A percentile compares a stretch with the other conserved stretches of the same genome.
Conservation (phyloP, 805 yeast species). For the Hagleromyces aurorensis region DNA sequence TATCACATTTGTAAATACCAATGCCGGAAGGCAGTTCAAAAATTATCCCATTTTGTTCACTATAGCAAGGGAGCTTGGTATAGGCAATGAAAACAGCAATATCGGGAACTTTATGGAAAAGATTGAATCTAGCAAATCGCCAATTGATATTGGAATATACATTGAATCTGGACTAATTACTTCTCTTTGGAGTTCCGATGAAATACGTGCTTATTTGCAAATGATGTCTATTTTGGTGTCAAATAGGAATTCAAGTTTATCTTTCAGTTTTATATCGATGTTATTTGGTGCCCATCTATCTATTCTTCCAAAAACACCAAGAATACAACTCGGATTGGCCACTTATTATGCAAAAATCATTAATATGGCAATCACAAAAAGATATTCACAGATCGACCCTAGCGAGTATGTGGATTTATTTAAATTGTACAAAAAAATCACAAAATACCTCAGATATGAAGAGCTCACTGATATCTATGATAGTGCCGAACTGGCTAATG, state of each 20-base stretch:
- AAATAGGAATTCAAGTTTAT: too few relatives aligned
- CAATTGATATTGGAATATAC: slow-evolving; percentile 8
- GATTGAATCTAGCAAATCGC: slow-evolving; percentile 5
- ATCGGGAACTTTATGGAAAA: slow-evolving; percentile 21
- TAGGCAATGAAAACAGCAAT: slow-evolving; percentile 24
- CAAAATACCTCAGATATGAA: too few relatives aligned
- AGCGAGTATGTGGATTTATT: slow-evolving; percentile 16
- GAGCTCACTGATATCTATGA: too few relatives aligned
- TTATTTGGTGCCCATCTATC: too few relatives aligned
- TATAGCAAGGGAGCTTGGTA: slow-evolving; percentile 22
- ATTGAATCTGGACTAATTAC: slow-evolving; percentile 14
- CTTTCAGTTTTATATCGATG: too few relatives aligned
- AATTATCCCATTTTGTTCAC: slow-evolving; percentile 15
- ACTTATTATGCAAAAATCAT: slow-evolving; percentile 11
- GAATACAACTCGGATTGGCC: slow-evolving; percentile 4
- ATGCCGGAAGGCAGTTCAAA: slow-evolving; percentile 18
- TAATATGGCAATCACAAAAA: slow-evolving; percentile 9
- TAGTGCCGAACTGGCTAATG: too few relatives aligned
- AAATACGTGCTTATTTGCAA: too few relatives aligned
- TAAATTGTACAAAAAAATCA: slow-evolving; percentile 10
- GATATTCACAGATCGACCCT: slow-evolving; percentile 14
- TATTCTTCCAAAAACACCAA: too few relatives aligned
- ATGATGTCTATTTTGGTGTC: too few relatives aligned
- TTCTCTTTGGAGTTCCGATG: slow-evolving; percentile 5
- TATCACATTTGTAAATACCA: slow-evolving; percentile 14